Evolutionary conservation across 2,329 filamentous ascomycete species (phyloP), one percentile per base, ranked within the genome.

Genomic region (Ceratocystis colombiana): DNA sequence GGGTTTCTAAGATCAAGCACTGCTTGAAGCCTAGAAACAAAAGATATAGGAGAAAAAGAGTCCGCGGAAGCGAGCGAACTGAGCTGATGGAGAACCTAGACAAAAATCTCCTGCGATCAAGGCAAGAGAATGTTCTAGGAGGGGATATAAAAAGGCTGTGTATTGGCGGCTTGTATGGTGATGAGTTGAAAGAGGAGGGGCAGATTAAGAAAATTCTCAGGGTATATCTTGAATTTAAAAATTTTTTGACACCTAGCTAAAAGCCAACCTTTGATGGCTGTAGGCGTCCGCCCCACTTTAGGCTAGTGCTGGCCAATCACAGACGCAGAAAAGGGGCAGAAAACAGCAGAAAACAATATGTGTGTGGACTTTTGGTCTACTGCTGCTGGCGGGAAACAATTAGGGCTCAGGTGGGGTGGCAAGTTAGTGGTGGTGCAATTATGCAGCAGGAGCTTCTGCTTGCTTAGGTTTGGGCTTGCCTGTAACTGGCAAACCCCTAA

Each of bases 1-100:
- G 70, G 68, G 84, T 83, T 75, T 81, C 82, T 81, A 84, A 84
- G 86, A 87, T 85, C 88, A 90, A 88, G 86, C 88, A 78, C 80
- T 80, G 86, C 83, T 86, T 88, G 84, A 82, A 84, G 90, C 83
- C 87, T 85, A 85, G 81, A 79, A 75, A 75, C 64, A 64, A 33
- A 68, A 70, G 64, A 70, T 71, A 69, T 70, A 73, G 73, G 73
- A 72, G 48, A 73, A 74, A 76, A 75, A 74, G 74, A 76, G 72
- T 65, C 44, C 64, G 66, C 61, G 67, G n/a, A 20, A 61, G 20
- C 45, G 61, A 46, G 67, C 67, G 64, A 68, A 68, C 67, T 62
- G 45, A 48, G 25, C 7, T 45, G 44, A 53, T 59, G 33, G 25
- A 68, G 50, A 70, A 68, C 67, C 77, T 80, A 82, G 79, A 81